phyloP scores from a whole-genome alignment of 1,284 basidiomycete species.

The Cryptococcus depauperatus region DNA sequence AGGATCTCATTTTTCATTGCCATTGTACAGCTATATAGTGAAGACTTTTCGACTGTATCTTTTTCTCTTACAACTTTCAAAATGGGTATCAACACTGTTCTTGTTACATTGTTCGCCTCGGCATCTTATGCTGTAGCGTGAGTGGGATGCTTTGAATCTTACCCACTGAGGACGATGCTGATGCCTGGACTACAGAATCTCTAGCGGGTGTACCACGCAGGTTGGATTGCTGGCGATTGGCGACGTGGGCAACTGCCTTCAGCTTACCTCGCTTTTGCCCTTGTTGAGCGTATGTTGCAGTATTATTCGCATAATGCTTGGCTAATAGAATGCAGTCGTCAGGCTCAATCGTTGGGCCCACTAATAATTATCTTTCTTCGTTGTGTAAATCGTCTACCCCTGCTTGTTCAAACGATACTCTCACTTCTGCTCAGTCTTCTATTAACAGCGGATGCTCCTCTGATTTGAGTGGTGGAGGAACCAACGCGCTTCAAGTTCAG shows the following conservation, averaged over 20 bases:
- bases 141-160: conserved; percentile 2
- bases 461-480: conserved; percentile 25
- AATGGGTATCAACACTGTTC: too few species aligned
- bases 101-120: too few species aligned
- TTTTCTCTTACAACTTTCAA: too few species aligned
- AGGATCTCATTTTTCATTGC: too few species aligned
- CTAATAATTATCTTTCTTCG: conserved; percentile 32
- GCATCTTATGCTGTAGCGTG: conserved; percentile 16
- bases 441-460: conserved; percentile 21
- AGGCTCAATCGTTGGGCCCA: conserved; percentile 24
- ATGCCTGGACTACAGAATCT: not conserved
- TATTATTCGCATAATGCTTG: not conserved
- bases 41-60: too few species aligned
- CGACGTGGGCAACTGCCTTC: conserved; percentile 29
- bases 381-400: conserved; percentile 32
- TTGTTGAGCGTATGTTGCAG: conserved; percentile 22
- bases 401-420: conserved; percentile 33
- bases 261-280: conserved; percentile 25
- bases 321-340: not conserved
- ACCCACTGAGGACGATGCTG: not conserved
- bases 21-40: too few species aligned
- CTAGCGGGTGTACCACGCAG: conserved; percentile 24
- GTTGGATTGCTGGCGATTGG: conserved; percentile 24
- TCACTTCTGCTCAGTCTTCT: conserved; percentile 23
- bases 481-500: conserved; percentile 15